Percentiles rank a stretch among this genome's conserved stretches.
These are phyloP conservation scores for Vitis labrusca DNA, from an alignment of 164 flowering plant genomes.

Conservation along the genomic window DNA sequence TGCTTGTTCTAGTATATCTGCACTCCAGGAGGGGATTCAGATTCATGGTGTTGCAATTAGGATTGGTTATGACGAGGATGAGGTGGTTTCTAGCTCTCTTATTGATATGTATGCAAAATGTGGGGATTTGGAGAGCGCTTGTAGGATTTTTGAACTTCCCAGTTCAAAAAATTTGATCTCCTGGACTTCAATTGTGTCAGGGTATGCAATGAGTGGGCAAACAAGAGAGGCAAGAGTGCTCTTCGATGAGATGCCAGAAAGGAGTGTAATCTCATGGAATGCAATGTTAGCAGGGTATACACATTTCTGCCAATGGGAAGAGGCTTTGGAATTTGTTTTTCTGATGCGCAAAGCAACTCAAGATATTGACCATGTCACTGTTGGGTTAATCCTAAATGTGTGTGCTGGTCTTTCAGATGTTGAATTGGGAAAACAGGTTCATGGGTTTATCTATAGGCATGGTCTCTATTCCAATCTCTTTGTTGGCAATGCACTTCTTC, in stretches of 20 bases:
- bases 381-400: constrained; percentile 39
- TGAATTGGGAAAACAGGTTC: constrained; percentile 56
- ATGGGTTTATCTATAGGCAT: constrained; percentile 55
- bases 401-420: constrained; percentile 51
- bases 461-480: constrained; percentile 27
- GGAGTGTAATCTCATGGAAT: constrained; percentile 68
- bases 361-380: constrained; percentile 40
- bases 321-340: constrained; percentile 47
- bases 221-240: constrained; percentile 46
- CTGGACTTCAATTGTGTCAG: constrained; percentile 54
- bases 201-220: constrained; percentile 45
- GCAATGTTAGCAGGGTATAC: constrained; percentile 64
- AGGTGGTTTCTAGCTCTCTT: constrained; percentile 44
- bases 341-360: constrained; percentile 25
- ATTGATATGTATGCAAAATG: constrained; percentile 59
- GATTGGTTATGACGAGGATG: constrained; percentile 33
- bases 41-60: constrained; percentile 53
- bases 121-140: constrained; percentile 38
- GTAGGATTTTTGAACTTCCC: constrained; percentile 34
- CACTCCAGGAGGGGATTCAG: constrained; percentile 42
- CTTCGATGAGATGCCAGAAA: constrained; percentile 63
- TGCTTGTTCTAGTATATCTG: constrained; percentile 49
- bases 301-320: constrained; percentile 39
- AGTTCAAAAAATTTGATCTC: constrained; percentile 34
- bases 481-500: constrained; percentile 53